phyloP scores from a whole-genome alignment of 306 rosid species.

The Cucurbita moschata region DNA sequence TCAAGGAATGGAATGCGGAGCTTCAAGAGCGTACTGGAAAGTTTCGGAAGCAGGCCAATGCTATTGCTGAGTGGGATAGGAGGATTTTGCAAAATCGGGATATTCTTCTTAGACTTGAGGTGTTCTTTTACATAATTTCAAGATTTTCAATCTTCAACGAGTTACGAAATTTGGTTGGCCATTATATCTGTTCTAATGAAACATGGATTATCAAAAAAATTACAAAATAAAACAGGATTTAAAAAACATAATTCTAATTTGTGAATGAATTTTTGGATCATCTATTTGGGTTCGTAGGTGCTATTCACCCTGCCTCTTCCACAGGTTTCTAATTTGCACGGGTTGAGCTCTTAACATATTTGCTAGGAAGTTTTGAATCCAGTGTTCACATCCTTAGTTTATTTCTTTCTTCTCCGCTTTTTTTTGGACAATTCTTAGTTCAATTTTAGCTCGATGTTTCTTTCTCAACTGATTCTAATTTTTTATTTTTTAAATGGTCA shows the following conservation, averaged over 20 bases:
- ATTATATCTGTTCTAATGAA: not conserved
- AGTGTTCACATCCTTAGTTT: not conserved
- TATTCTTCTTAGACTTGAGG: slow-evolving; percentile 79
- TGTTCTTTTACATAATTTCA: slow-evolving; percentile 8
- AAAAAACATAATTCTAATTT: not conserved
- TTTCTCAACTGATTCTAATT: not conserved
- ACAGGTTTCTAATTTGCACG: not conserved
- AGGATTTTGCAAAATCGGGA: slow-evolving; percentile 85
- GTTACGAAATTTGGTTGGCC: not conserved
- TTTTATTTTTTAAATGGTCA: not conserved
- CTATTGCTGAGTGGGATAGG: slow-evolving; percentile 64
- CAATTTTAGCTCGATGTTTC: not conserved
- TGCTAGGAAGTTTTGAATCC: not conserved
- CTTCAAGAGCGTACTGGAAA: slow-evolving; percentile 92
- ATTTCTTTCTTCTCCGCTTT: not conserved
- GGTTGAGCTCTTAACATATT: not conserved
- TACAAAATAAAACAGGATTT: not conserved
- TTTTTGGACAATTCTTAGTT: not conserved
- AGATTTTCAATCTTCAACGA: not conserved
- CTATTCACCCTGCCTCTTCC: not conserved
- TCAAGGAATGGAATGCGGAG: slow-evolving; percentile 92
- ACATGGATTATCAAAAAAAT: not conserved
- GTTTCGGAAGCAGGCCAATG: slow-evolving; percentile 91
- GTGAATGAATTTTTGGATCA: not conserved
- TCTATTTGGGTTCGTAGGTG: not conserved